Base-by-base conservation (phyloP, 495 filamentous ascomycete genomes). In the Hypoxylon perforatum region DNA sequence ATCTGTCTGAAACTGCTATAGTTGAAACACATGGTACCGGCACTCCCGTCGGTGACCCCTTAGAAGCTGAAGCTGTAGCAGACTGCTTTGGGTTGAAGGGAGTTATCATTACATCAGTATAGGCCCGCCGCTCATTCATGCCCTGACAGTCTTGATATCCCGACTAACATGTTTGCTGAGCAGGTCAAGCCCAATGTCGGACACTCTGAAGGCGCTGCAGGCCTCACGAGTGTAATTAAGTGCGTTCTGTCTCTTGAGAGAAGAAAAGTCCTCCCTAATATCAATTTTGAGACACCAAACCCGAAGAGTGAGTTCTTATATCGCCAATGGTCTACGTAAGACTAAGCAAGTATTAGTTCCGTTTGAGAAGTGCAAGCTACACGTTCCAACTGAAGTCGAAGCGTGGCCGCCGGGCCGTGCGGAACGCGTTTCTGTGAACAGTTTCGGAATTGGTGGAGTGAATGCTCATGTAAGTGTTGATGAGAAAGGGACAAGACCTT, bases 381-480 rank as follows among this genome's bases (percentile, higher is more conserved):
- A n/a, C 0, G 73, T 77, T 3, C 73, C 75, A 0, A 12, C 63
- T 0, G 49, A 73, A 19, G 49, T 71, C 0, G 68, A 62, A 2
- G 61, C 60, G 0, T 75, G 65, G 60, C 76, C 76, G 4, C 3
- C 38, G 0, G 63, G 38, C 38, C 61, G 67, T 0, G 35, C 61
- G 1, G 69, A 73, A 47, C 61, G 79, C 1, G 69, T 75, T 4
- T 77, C 78, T 30, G 71, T 86, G 38, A 86, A 85, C 54, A 81
- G 75, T 12, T 86, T 85, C 53, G 84, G 85, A 1, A 80, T 81
- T 28, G 84, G 84, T 0, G 84, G 85, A 6, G 62, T 80, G 0
- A 87, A 87, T 53, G 76, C 77, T 0, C 82, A 72, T 21, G 58
- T 72, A 0, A 65, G 3, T 8, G 25, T 28, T 28, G 25, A 28